Conservation (phyloP, 257 asterid genomes). For the Salvia miltiorrhiza region DNA sequence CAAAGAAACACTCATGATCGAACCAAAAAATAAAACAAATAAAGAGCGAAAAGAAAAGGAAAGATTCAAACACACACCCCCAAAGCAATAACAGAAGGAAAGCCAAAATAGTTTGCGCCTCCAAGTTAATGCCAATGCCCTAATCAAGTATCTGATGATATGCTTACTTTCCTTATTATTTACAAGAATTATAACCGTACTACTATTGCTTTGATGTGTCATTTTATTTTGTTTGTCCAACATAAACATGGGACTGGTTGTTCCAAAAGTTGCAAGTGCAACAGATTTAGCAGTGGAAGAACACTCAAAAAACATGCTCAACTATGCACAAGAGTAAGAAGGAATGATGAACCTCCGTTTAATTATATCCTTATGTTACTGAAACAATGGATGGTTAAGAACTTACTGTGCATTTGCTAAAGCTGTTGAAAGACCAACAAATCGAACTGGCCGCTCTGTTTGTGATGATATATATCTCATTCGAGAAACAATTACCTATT, state of each 20-base stretch:
- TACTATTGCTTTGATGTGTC: too few relatives aligned
- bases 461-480: slow-evolving; percentile 99
- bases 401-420: slow-evolving; percentile 93
- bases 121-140: too few relatives aligned
- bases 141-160: too few relatives aligned
- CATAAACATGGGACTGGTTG: not conserved
- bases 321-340: slow-evolving; percentile 2
- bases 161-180: too few relatives aligned
- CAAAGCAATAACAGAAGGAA: not conserved
- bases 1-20: not conserved
- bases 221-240: too few relatives aligned
- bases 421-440: slow-evolving; percentile 97
- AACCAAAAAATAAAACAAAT: not conserved
- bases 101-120: not conserved
- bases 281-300: slow-evolving; percentile 5
- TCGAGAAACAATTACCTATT: slow-evolving; percentile 94
- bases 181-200: too few relatives aligned
- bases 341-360: not conserved
- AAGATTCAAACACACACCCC: not conserved
- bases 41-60: not conserved
- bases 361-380: not conserved
- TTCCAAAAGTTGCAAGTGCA: not conserved
- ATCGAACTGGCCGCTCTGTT: slow-evolving; percentile 85
- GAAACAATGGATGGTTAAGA: slow-evolving; percentile 9
- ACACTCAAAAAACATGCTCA: not conserved